Percentiles rank a stretch among this genome's conserved stretches.
Conservation (phyloP, 192 early-diverging fungal genomes). For the Rhizoclosmatium globosum region DNA sequence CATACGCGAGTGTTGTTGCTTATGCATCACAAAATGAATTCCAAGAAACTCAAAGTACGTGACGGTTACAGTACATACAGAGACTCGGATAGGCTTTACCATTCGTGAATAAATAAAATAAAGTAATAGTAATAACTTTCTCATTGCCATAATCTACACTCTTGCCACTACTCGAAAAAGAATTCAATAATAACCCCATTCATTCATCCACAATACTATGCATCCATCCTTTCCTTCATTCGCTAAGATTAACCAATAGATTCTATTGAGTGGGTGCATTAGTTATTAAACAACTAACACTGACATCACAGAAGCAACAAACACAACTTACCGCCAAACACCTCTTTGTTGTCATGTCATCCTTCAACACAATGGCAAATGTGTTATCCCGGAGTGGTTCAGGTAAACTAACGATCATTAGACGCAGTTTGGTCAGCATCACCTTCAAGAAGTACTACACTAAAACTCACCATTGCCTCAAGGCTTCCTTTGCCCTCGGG, state of each 20-base stretch:
- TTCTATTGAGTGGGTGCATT: constrained; percentile 1
- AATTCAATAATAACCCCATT: no score
- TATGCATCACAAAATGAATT: no score
- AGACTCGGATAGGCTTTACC: no score
- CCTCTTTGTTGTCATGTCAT: constrained; percentile 90
- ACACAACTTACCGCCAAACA: constrained; percentile 60
- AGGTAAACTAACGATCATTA: constrained; percentile 57
- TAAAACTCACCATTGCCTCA: constrained; percentile 73
- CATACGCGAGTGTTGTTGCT: no score
- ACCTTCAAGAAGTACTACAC: not conserved
- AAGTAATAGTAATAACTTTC: no score
- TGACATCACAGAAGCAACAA: not conserved
- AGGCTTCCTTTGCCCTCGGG: constrained; percentile 86
- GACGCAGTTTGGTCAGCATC: no score
- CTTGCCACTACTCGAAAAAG: no score
- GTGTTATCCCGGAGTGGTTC: constrained; percentile 89
- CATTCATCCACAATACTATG: not conserved
- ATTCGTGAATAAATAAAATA: no score
- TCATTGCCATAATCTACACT: no score
- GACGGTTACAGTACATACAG: no score
- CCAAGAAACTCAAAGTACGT: no score
- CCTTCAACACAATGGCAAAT: constrained; percentile 83
- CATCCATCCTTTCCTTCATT: not conserved
- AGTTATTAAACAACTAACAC: not conserved
- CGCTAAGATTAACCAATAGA: constrained; percentile 31